These are phyloP conservation scores for Cadophora luteo-olivacea DNA, from an alignment of 2,329 filamentous ascomycete genomes.

Conservation along the genomic window DNA sequence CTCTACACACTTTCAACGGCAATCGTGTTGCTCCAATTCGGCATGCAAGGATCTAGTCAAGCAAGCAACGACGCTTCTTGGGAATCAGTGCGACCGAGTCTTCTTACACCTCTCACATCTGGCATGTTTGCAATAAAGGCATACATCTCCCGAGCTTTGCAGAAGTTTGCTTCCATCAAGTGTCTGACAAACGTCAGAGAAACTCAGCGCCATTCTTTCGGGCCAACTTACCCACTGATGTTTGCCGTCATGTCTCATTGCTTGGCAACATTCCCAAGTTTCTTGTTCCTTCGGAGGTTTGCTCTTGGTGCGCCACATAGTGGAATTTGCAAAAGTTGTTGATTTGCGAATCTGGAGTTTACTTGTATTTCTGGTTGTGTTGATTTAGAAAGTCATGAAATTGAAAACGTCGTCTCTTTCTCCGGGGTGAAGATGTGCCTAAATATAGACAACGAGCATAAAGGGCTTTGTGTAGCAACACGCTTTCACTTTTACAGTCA, in stretches of 20 bases:
- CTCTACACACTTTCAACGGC: too few species aligned
- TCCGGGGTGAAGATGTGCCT: background rate
- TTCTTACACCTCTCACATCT: background rate
- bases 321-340: background rate
- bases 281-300: background rate
- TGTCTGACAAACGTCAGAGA: background rate
- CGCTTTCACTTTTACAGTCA: background rate
- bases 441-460: background rate
- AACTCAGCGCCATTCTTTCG: background rate
- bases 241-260: background rate
- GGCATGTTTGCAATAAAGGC: background rate
- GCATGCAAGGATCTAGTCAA: background rate
- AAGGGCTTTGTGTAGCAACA: background rate
- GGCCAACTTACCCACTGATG: background rate
- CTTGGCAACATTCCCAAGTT: slow-evolving; percentile 2
- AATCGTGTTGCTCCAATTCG: background rate
- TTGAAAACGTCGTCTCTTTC: background rate
- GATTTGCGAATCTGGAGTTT: background rate
- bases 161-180: background rate
- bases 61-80: background rate
- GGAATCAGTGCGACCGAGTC: background rate
- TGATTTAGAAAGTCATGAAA: background rate
- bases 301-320: background rate
- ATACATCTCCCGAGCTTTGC: background rate
- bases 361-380: background rate